Base-by-base conservation (phyloP, 202 grass and related monocot genomes). In the Alloteropsis angusta region DNA sequence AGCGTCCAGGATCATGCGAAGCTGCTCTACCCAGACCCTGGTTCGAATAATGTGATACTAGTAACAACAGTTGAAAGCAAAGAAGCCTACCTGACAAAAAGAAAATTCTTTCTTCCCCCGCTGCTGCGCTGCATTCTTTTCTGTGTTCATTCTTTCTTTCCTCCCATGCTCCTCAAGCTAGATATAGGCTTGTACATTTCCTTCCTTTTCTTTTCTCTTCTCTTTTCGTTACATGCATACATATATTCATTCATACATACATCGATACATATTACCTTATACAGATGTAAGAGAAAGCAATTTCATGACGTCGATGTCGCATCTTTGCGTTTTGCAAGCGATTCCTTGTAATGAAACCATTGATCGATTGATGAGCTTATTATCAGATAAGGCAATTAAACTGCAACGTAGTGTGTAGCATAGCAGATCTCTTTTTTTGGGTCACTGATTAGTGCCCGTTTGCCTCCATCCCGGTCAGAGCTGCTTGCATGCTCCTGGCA, bases 1-100 rank as follows among this genome's bases (percentile, higher is more conserved):
- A 82, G 87, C 43, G 26, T 47, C 78, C 83, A 85, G 78, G 87
- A 79, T 89, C 87, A 89, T 25, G 87, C 60, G 87, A 89, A 82
- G 87, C 83, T 85, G 83, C 83, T 82, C 78, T 82, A 66, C 83
- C 60, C 62, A 85, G 73, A 73, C 45, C 65, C 65, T 74, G 83
- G 66, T 79, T 63, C 67, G 58, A 85, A 82, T 82, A 78, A 89
- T 85, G 53, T 78, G 75, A 75, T 83, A 55, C 78, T 74, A 78
- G 82, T 81, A 74, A 82, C 83, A 82, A 78, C 79, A 85, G 66
- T 73, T 85, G 71, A 72, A 89, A 78, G 36, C 74, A 73, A 85
- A 79, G 81, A 81, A 50, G 68, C 68, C 68, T 71, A 67, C 78
- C 87, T 89, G 87, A 85, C 73, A 68, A 85, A 78, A 77, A 41